Base-by-base conservation (phyloP, 2,329 filamentous ascomycete species). In the Talaromyces sp. region DNA sequence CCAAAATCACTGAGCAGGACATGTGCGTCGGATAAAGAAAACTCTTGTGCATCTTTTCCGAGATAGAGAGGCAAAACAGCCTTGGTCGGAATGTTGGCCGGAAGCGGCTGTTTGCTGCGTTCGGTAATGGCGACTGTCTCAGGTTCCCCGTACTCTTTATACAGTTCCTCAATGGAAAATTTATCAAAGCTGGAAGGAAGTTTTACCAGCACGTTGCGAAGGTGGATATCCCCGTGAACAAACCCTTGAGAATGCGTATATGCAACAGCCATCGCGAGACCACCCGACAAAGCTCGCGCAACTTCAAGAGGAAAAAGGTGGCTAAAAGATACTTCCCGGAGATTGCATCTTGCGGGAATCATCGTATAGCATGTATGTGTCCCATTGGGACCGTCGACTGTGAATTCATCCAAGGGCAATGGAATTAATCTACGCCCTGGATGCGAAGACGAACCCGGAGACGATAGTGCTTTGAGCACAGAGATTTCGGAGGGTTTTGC, bases 1-100 rank as follows among this genome's bases (percentile, higher is more conserved):
- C 75, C 75, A 69, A 77, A 79, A 67, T 79, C 76, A 66, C 67
- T 69, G 1, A 79, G 73, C 59, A 78, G 63, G 0, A 74, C 43
- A 4, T 58, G 10, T 2, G 27, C 67, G 13, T 79, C 77, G 1
- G 67, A 66, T 24, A 76, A 33, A 9, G 67, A 66, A 52, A 76
- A 72, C 10, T 65, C 37, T 14, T 61, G 41, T 35, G 63, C 63
- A 56, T 56, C 10, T 43, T 61, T 65, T 3, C 57, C 0, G 24
- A 78, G 69, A 43, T 54, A 72, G 3, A 75, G 62, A 6, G 72
- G 71, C 1, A 70, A 16, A 13, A 72, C 70, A 61, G 71, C 75
- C 22, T 70, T 69, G 5, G 66, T 4, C 39, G 76, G 75, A 52
- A 69, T 68, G 64, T 72, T 74, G 0, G 70, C 68, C 1, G 71